Conservation (phyloP, 2,329 filamentous ascomycete species). For the Venturiaceae sp. region DNA sequence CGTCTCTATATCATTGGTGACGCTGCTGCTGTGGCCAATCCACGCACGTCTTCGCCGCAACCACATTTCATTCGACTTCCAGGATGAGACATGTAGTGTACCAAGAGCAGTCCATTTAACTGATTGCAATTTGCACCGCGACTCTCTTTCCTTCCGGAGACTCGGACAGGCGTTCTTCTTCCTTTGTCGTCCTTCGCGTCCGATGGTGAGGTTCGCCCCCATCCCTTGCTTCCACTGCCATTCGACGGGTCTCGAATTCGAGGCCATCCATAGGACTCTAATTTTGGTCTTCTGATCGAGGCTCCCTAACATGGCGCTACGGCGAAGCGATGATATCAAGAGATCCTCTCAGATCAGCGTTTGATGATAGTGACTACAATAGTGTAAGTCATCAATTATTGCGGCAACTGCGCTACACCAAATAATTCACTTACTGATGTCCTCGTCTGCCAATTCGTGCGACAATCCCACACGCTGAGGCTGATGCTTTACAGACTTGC, state of each 20-base stretch:
- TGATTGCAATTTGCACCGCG: neutral
- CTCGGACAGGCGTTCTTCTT: neutral
- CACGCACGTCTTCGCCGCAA: neutral
- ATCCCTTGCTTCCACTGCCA: neutral
- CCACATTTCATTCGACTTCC: neutral
- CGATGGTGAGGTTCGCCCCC: neutral
- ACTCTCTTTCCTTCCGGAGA: neutral
- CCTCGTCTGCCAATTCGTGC: slow-evolving; percentile 91
- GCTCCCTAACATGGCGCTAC: neutral
- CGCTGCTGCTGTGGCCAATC: neutral
- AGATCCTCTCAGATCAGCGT: slow-evolving; percentile 17
- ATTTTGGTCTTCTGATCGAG: neutral
- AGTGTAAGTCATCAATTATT: neutral
- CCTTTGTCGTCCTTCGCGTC: neutral
- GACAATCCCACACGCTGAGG: slow-evolving; percentile 86
- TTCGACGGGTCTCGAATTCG: neutral
- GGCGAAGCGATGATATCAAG: neutral
- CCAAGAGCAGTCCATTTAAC: neutral
- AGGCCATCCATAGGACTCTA: neutral
- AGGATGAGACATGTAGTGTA: slow-evolving; percentile 5
- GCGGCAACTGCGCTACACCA: neutral
- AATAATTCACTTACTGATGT: slow-evolving; percentile 62
- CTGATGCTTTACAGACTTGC: slow-evolving; percentile 97
- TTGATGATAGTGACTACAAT: slow-evolving; percentile 32
- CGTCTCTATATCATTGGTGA: neutral